A percentile compares a stretch with the other conserved stretches of the same genome.
These are phyloP conservation scores for Quercus dentata DNA, from an alignment of 306 rosid species.

Conservation along the genomic window DNA sequence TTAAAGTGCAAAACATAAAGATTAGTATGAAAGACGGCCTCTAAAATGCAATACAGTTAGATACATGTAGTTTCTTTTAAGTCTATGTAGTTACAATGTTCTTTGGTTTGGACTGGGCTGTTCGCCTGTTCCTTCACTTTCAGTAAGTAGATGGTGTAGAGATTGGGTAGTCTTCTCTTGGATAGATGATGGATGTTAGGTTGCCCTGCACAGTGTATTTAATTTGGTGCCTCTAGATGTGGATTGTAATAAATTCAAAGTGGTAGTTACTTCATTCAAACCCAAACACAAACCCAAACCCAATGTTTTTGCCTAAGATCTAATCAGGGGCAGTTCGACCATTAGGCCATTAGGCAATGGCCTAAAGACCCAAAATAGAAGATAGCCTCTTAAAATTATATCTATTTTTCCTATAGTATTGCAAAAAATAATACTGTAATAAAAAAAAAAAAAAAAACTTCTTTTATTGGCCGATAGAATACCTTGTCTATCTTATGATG, in stretches of 20 bases:
- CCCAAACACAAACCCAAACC: not conserved
- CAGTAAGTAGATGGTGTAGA: slow-evolving; percentile 9
- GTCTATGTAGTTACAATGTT: slow-evolving; percentile 19
- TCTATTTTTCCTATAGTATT: too few species aligned
- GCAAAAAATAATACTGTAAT: too few species aligned
- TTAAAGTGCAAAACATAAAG: slow-evolving; percentile 94
- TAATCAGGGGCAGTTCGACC: too few species aligned
- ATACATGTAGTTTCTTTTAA: slow-evolving; percentile 22
- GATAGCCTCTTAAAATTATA: too few species aligned
- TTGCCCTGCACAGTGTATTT: not conserved
- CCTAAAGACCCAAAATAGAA: too few species aligned
- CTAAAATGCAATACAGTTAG: slow-evolving; percentile 38
- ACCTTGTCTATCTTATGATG: too few species aligned
- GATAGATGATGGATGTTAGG: not conserved
- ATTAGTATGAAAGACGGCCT: slow-evolving; percentile 86
- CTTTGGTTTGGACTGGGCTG: not conserved
- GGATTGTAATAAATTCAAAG: not conserved
- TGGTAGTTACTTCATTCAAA: not conserved
- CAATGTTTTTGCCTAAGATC: slow-evolving; percentile 4
- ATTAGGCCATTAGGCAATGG: too few species aligned
- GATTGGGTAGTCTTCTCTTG: not conserved
- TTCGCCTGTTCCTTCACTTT: not conserved
- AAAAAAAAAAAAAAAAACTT: too few species aligned
- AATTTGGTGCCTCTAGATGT: slow-evolving; percentile 5
- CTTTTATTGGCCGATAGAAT: too few species aligned